phyloP scores from a whole-genome alignment of 306 rosid species.

The Citrullus mucosospermus region DNA sequence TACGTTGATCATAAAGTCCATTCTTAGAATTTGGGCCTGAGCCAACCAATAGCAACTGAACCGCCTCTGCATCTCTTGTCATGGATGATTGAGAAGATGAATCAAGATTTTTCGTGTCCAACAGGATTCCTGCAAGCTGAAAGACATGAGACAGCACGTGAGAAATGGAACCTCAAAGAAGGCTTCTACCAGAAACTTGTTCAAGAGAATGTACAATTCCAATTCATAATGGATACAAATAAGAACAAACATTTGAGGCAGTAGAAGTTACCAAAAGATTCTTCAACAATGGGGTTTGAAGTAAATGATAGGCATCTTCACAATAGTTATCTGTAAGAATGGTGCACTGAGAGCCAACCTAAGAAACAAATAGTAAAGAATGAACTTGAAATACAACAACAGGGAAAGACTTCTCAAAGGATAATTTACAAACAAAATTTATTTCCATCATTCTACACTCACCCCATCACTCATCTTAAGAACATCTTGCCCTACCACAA shows the following conservation, averaged over 20 bases:
- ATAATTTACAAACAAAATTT: background rate
- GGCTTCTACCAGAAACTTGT: background rate
- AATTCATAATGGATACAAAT: background rate
- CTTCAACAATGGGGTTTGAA: slow-evolving; percentile 55
- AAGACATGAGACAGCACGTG: slow-evolving; percentile 11
- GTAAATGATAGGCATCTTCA: slow-evolving; percentile 86
- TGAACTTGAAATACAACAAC: background rate
- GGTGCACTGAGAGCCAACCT: slow-evolving; percentile 86
- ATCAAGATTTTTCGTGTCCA: slow-evolving; percentile 67
- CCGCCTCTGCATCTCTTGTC: slow-evolving; percentile 93
- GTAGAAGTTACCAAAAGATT: slow-evolving; percentile 55
- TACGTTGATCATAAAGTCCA: slow-evolving; percentile 61
- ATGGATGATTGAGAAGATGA: slow-evolving; percentile 31
- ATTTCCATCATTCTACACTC: slow-evolving; percentile 9
- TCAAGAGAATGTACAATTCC: background rate
- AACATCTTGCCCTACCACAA: slow-evolving; percentile 60
- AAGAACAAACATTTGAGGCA: background rate
- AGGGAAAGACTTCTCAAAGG: background rate
- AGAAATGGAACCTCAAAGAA: slow-evolving; percentile 7
- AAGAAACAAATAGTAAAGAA: slow-evolving; percentile 4
- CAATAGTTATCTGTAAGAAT: slow-evolving; percentile 74
- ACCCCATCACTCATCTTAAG: slow-evolving; percentile 51
- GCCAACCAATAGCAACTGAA: slow-evolving; percentile 68
- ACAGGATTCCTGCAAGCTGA: slow-evolving; percentile 80
- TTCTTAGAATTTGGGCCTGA: slow-evolving; percentile 46